phyloP scores from a whole-genome alignment of 345 rosid genomes.

The Eucalyptus polyanthemos region DNA sequence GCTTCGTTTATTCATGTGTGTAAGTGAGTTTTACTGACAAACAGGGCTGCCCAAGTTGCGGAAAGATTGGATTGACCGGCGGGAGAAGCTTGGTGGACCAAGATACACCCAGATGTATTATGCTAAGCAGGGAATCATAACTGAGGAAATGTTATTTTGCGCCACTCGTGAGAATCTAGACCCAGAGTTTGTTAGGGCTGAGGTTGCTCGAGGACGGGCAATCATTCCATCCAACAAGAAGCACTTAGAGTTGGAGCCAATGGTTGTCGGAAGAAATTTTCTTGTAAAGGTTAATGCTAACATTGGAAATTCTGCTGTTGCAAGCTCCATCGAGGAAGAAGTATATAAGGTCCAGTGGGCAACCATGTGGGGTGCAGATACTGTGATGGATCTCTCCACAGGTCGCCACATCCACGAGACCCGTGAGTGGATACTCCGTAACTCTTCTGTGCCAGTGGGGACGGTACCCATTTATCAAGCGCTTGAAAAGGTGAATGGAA shows the following conservation, averaged over 20 bases:
- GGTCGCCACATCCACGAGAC: conserved; percentile 99
- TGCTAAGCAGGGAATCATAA: conserved; percentile 93
- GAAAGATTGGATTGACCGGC: conserved; percentile 74
- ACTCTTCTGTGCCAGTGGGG: conserved; percentile 95
- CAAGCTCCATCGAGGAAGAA: conserved; percentile 96
- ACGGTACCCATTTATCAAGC: conserved; percentile 98
- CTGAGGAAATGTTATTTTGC: conserved; percentile 92
- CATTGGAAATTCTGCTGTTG: conserved; percentile 94
- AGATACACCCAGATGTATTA: conserved; percentile 96
- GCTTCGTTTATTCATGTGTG: not conserved
- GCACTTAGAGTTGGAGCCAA: conserved; percentile 93
- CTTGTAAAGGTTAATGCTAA: conserved; percentile 98
- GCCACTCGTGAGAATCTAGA: conserved; percentile 92
- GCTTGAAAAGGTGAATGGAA: conserved; percentile 89
- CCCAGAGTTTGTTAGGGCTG: conserved; percentile 94
- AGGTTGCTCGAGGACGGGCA: conserved; percentile 95
- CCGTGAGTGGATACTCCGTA: conserved; percentile 89
- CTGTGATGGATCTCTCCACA: conserved; percentile 97
- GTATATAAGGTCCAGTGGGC: conserved; percentile 99
- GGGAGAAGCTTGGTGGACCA: conserved; percentile 69
- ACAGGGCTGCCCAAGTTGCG: conserved; percentile 90
- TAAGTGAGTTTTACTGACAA: not conserved
- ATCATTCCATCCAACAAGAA: conserved; percentile 98
- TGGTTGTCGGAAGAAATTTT: conserved; percentile 90
- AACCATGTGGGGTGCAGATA: conserved; percentile 99